Percentiles rank a stretch among this genome's conserved stretches.
Evolutionary conservation across 192 early-diverging fungal genomes (phyloP).

Genomic region (Linnemannia elongata): DNA sequence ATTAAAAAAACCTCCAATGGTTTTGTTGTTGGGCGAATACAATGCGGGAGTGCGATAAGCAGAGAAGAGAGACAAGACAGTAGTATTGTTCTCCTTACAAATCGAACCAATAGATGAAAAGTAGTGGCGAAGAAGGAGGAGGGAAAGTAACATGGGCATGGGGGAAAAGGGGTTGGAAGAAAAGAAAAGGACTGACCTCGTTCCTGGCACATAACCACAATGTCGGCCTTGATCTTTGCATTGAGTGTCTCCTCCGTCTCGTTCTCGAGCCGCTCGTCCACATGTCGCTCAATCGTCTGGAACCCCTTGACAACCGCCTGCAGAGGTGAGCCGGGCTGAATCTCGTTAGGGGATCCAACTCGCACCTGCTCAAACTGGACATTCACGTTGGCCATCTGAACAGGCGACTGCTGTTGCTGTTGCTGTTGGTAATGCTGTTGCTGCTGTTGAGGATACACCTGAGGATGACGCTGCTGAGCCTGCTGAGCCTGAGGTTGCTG

Average conservation of each 20-base stretch:
- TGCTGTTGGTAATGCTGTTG: slow-evolving; percentile 22
- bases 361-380: slow-evolving; percentile 14
- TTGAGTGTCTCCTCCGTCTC: slow-evolving; percentile 73
- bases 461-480: background rate
- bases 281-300: slow-evolving; percentile 55
- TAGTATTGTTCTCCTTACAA: slow-evolving; percentile 7
- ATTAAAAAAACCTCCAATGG: background rate
- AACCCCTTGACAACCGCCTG: slow-evolving; percentile 31
- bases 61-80: background rate
- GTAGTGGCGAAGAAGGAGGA: background rate
- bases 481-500: slow-evolving; percentile 9
- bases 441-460: background rate
- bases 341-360: slow-evolving; percentile 9
- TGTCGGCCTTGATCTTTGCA: slow-evolving; percentile 76
- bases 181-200: slow-evolving; percentile 63
- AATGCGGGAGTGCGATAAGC: no score
- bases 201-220: slow-evolving; percentile 81
- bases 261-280: slow-evolving; percentile 57
- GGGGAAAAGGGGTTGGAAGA: background rate
- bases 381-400: background rate
- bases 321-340: slow-evolving; percentile 7
- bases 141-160: background rate
- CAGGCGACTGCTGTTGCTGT: slow-evolving; percentile 7
- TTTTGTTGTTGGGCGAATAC: no score
- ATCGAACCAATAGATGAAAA: background rate